Evolutionary conservation across 1,139 yeast species (phyloP).

Genomic region (Candida pseudocylindracea): DNA sequence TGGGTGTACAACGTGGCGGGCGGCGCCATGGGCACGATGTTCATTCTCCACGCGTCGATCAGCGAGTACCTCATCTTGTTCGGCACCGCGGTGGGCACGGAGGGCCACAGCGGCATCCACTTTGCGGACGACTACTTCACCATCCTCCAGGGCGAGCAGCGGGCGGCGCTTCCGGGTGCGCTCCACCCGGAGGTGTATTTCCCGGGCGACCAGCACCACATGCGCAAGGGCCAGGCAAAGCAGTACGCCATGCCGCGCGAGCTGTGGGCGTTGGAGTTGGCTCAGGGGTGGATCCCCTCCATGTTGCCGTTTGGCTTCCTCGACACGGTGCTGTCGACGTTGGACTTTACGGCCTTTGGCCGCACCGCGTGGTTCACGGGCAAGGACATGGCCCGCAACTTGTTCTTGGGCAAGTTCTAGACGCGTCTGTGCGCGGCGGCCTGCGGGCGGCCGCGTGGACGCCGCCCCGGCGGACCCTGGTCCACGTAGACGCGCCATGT

Average conservation of each 20-base stretch:
- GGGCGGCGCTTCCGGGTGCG: conserved; percentile 45
- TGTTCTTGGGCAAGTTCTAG: conserved; percentile 44
- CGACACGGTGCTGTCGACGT: conserved; percentile 58
- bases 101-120: conserved; percentile 90
- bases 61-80: conserved; percentile 59
- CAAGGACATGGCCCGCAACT: conserved; percentile 48
- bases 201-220: conserved; percentile 73
- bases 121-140: conserved; percentile 94
- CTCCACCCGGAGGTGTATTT: conserved; percentile 38
- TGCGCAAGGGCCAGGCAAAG: conserved; percentile 47
- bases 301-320: conserved; percentile 93
- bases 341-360: conserved; percentile 48
- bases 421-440: neutral
- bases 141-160: conserved; percentile 59
- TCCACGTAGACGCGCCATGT: too few species aligned
- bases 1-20: conserved; percentile 98
- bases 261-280: conserved; percentile 77
- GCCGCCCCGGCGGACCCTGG: too few species aligned
- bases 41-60: conserved; percentile 86
- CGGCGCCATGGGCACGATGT: conserved; percentile 97
- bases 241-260: conserved; percentile 76
- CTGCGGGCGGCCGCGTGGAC: too few species aligned
- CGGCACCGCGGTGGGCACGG: conserved; percentile 47
- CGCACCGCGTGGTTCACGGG: conserved; percentile 60
- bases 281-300: conserved; percentile 97